Evolutionary conservation across 129 eudicot genomes (phyloP), one percentile per base, ranked within the genome.

Genomic region (Erigeron canadensis): DNA sequence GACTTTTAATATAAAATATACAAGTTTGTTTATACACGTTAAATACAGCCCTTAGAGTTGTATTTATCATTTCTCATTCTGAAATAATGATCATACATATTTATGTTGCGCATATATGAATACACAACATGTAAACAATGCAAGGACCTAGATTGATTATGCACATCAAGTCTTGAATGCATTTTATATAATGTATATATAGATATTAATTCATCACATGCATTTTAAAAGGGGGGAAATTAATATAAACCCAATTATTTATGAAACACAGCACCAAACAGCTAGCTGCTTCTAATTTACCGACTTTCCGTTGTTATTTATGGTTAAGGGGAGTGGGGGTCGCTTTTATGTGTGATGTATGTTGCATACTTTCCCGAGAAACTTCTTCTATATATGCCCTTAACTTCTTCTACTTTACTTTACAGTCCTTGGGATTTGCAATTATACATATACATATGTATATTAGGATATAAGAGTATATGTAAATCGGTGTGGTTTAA

Each of bases 391-490:
- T n/a, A n/a, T n/a, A n/a, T 15, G 8, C 48, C 11, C 45, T 37
- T 61, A 28, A 12, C 44, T 60, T 61, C 46, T 5, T 34, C 22
- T 38, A 65, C 58, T 50, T 75, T 28, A 53, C 41, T 45, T 64
- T 55, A 38, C 67, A 55, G 73, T 38, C 75, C 56, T 76, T 76
- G 75, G 75, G 80, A 60, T 59, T 76, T 58, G 75, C 47, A 76
- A 8, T 45, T 68, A 60, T 45, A 68, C 73, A 57, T 48, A 6
- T 68, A 46, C 7, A 63, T 21, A 15, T 54, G 6, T 41, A 28
- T 6, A 23, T 68, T n/a, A n/a, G n/a, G n/a, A n/a, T n/a, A n/a
- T n/a, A n/a, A n/a, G n/a, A n/a, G n/a, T n/a, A n/a, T n/a, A n/a
- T n/a, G n/a, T n/a, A n/a, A n/a, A n/a, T n/a, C n/a, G n/a, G n/a